A percentile compares a stretch with the other conserved stretches of the same genome.
Conservation (phyloP, 2,329 filamentous ascomycete species). For the Microsporum ferrugineum region DNA sequence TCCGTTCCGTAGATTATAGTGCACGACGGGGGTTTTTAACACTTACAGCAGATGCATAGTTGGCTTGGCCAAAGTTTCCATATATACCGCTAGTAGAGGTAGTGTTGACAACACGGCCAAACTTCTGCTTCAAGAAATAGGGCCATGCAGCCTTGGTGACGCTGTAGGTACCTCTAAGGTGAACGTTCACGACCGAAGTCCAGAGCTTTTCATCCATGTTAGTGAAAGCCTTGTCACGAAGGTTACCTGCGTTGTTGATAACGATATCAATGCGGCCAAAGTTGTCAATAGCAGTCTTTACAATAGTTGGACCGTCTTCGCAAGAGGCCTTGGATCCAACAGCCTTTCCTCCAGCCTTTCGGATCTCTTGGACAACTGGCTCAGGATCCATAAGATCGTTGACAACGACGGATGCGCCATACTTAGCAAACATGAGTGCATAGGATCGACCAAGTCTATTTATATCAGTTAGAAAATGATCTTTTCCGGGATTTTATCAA, state of each 20-base stretch:
- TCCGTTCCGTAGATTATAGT: slow-evolving; percentile 18
- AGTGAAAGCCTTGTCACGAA: slow-evolving; percentile 92
- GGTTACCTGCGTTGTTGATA: slow-evolving; percentile 95
- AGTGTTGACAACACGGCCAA: slow-evolving; percentile 92
- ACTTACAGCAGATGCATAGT: slow-evolving; percentile 81
- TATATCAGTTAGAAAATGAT: slow-evolving; percentile 18
- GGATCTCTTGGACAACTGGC: slow-evolving; percentile 81
- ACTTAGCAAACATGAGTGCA: slow-evolving; percentile 72
- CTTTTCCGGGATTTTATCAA: background rate
- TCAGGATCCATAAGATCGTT: slow-evolving; percentile 95
- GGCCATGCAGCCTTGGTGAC: slow-evolving; percentile 96
- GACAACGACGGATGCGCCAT: slow-evolving; percentile 75
- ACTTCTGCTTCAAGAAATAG: slow-evolving; percentile 96
- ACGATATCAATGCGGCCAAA: slow-evolving; percentile 91
- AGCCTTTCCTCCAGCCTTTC: slow-evolving; percentile 76
- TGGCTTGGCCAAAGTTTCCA: slow-evolving; percentile 97
- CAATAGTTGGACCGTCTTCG: slow-evolving; percentile 79
- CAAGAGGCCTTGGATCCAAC: slow-evolving; percentile 88
- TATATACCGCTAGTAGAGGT: slow-evolving; percentile 96
- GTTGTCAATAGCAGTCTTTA: slow-evolving; percentile 86
- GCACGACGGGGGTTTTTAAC: background rate
- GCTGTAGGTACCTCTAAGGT: slow-evolving; percentile 91
- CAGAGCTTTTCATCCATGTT: slow-evolving; percentile 96
- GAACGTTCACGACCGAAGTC: slow-evolving; percentile 84
- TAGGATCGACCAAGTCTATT: slow-evolving; percentile 77